A percentile compares a stretch with the other conserved stretches of the same genome.
Evolutionary conservation across 1,139 yeast species (phyloP).

Genomic region (Yamadazyma blattariae): DNA sequence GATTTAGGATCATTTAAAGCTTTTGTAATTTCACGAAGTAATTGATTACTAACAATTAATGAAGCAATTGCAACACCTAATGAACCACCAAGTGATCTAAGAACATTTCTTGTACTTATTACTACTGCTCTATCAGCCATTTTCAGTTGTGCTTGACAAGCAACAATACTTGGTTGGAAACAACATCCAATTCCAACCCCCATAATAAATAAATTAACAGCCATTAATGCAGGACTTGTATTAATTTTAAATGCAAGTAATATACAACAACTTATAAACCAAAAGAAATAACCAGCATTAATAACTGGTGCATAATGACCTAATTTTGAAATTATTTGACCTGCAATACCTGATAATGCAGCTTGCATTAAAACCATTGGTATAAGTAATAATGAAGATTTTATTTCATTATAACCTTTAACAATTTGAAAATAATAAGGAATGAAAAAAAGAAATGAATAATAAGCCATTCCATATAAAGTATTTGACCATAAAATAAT

Average conservation of each 20-base stretch:
- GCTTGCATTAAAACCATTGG: slow-evolving; percentile 46
- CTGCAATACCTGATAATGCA: slow-evolving; percentile 36
- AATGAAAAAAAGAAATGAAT: slow-evolving; percentile 40
- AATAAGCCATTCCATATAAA: slow-evolving; percentile 50
- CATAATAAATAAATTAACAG: slow-evolving; percentile 35
- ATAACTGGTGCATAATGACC: slow-evolving; percentile 45
- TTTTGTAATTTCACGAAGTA: slow-evolving; percentile 9
- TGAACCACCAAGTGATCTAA: slow-evolving; percentile 56
- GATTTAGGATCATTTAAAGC: slow-evolving; percentile 8
- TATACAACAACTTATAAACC: slow-evolving; percentile 42
- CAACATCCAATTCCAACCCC: slow-evolving; percentile 44
- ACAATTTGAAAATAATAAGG: slow-evolving; percentile 54
- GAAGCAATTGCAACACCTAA: slow-evolving; percentile 28
- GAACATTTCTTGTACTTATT: slow-evolving; percentile 50
- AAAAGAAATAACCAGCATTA: slow-evolving; percentile 37
- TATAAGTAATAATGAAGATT: slow-evolving; percentile 37
- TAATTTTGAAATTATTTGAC: slow-evolving; percentile 38
- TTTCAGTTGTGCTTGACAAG: slow-evolving; percentile 51
- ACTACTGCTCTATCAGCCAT: slow-evolving; percentile 55
- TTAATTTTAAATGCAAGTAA: slow-evolving; percentile 31
- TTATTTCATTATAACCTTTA: slow-evolving; percentile 33
- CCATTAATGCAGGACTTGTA: slow-evolving; percentile 30
- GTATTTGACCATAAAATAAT: slow-evolving; percentile 42
- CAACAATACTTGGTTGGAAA: slow-evolving; percentile 46
- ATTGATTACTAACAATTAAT: slow-evolving; percentile 20